Evolutionary conservation across 2,329 filamentous ascomycete genomes (phyloP).

Genomic region (Aspergillus ochraceus): DNA sequence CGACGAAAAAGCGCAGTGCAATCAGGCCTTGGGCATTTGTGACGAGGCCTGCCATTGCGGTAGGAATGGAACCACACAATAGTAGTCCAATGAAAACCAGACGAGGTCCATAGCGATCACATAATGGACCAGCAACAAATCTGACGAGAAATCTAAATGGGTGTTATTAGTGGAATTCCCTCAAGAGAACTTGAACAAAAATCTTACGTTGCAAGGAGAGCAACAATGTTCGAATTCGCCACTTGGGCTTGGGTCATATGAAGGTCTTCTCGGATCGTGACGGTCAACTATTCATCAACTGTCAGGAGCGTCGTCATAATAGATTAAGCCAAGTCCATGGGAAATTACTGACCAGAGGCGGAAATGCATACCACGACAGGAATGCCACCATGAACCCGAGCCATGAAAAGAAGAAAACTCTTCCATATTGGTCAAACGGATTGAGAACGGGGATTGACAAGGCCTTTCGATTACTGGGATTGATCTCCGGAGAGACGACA

Average conservation of each 20-base stretch:
- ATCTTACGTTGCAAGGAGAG: constrained; percentile 66
- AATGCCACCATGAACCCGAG: constrained; percentile 84
- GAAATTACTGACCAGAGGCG: constrained; percentile 65
- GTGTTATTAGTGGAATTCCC: background rate
- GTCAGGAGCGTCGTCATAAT: constrained; percentile 19
- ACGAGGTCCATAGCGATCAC: constrained; percentile 80
- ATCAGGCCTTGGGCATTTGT: constrained; percentile 58
- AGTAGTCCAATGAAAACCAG: constrained; percentile 75
- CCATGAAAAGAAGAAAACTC: constrained; percentile 89
- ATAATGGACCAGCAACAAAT: constrained; percentile 76
- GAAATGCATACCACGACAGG: constrained; percentile 89
- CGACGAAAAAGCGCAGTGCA: constrained; percentile 46
- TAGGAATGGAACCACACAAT: constrained; percentile 75
- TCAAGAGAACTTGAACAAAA: constrained; percentile 3
- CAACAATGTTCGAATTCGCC: constrained; percentile 88
- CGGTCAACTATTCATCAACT: constrained; percentile 53
- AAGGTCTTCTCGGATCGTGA: constrained; percentile 79
- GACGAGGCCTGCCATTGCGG: constrained; percentile 77
- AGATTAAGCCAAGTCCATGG: background rate
- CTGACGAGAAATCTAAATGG: constrained; percentile 66
- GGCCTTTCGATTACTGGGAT: constrained; percentile 82
- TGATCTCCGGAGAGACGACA: constrained; percentile 66
- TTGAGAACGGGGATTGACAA: constrained; percentile 78
- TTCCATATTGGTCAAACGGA: constrained; percentile 73
- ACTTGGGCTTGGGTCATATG: constrained; percentile 69